Evolutionary conservation across 257 asterid species (phyloP).

Genomic region (Nicotiana undulata): DNA sequence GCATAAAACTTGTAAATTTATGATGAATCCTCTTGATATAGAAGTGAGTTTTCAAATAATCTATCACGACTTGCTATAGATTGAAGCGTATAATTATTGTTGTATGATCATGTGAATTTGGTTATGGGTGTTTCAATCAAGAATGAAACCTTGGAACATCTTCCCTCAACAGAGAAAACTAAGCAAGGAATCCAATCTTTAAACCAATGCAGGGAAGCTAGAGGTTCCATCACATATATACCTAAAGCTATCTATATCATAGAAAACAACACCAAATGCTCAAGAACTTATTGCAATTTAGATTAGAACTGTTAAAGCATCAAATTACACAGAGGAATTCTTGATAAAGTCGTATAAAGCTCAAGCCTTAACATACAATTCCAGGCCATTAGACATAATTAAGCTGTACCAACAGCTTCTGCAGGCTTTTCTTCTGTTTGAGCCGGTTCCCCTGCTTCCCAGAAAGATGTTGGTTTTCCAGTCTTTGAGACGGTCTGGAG

Average conservation of each 20-base stretch:
- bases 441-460: slow-evolving; percentile 45
- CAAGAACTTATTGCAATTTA: background rate
- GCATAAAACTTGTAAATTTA: background rate
- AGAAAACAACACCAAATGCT: background rate
- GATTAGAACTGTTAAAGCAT: background rate
- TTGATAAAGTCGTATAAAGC: background rate
- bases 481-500: slow-evolving; percentile 89
- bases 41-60: too few relatives aligned
- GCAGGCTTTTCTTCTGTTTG: background rate
- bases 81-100: too few relatives aligned
- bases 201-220: too few relatives aligned
- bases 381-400: background rate
- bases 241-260: background rate
- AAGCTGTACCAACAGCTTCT: slow-evolving; percentile 10
- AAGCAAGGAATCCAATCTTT: too few relatives aligned
- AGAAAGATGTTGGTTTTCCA: slow-evolving; percentile 75
- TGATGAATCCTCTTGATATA: too few relatives aligned
- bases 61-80: background rate
- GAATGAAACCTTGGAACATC: too few relatives aligned
- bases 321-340: background rate
- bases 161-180: too few relatives aligned
- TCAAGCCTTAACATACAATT: slow-evolving; percentile 4
- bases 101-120: background rate
- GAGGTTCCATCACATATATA: too few relatives aligned
- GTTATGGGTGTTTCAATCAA: background rate